Evolutionary conservation across 176 grass and related monocot genomes (phyloP).

Genomic region (barley (Hordeum vulgare)): DNA sequence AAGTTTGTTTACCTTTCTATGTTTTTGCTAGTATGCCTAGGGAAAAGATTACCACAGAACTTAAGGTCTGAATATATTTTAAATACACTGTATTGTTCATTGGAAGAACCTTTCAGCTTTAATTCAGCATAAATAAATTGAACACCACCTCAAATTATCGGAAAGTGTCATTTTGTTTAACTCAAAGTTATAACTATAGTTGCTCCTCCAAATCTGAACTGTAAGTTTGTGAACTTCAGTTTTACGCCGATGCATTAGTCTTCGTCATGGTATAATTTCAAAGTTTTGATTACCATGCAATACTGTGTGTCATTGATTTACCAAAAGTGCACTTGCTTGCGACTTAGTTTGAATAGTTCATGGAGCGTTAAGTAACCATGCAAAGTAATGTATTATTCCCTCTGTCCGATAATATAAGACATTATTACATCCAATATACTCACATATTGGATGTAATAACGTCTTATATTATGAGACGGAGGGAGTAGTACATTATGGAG

Average conservation of each 20-base stretch:
- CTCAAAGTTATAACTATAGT: background rate
- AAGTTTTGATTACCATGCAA: background rate
- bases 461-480: no score
- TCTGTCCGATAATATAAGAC: no score
- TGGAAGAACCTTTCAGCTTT: background rate
- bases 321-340: background rate
- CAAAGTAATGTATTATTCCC: slow-evolving; percentile 1
- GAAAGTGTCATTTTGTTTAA: background rate
- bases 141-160: background rate
- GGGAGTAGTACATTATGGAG: background rate
- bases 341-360: background rate
- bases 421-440: no score
- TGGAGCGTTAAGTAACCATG: background rate
- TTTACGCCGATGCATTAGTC: background rate
- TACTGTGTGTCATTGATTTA: background rate
- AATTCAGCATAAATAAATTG: background rate
- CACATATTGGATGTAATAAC: no score
- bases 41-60: background rate
- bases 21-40: background rate
- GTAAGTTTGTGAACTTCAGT: background rate
- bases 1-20: background rate
- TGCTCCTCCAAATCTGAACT: background rate
- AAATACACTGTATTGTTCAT: background rate
- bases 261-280: background rate
- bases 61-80: background rate